Evolutionary conservation across 2,329 filamentous ascomycete genomes (phyloP).

Genomic region (Colletotrichum musicola): DNA sequence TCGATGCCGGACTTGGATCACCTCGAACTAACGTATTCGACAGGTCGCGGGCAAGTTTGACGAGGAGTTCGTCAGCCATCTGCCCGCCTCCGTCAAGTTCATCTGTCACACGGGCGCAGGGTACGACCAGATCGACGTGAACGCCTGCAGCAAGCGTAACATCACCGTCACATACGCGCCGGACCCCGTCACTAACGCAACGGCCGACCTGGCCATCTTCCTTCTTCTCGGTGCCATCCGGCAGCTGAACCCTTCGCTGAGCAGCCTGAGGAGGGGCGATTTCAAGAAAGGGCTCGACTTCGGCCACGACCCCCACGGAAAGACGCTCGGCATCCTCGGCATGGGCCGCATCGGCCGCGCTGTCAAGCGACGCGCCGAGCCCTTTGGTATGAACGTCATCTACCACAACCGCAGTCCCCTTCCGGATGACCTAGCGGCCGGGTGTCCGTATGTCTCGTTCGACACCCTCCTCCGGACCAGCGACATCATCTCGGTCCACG

Average conservation of each 20-base stretch:
- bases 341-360: constrained; percentile 52
- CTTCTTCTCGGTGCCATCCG: constrained; percentile 48
- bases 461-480: constrained; percentile 65
- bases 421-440: constrained; percentile 35
- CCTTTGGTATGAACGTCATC: constrained; percentile 64
- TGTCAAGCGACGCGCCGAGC: constrained; percentile 57
- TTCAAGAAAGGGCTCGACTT: constrained; percentile 48
- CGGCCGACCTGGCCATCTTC: constrained; percentile 50
- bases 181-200: constrained; percentile 55
- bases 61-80: constrained; percentile 56
- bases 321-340: constrained; percentile 52
- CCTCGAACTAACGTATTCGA: not conserved
- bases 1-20: not conserved
- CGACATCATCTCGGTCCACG: constrained; percentile 67
- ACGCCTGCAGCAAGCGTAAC: constrained; percentile 41
- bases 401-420: constrained; percentile 62
- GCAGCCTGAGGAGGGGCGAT: constrained; percentile 42
- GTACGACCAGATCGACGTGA: constrained; percentile 47
- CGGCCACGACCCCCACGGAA: constrained; percentile 49
- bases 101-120: constrained; percentile 49
- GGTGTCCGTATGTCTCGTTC: constrained; percentile 60
- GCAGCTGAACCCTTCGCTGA: constrained; percentile 45
- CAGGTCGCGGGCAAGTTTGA: constrained; percentile 52
- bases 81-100: constrained; percentile 59
- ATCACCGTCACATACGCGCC: constrained; percentile 46